Percentiles rank a stretch among this genome's conserved stretches.
These are phyloP conservation scores for Eleusine indica DNA, from an alignment of 176 grass and related monocot species.

Conservation along the genomic window DNA sequence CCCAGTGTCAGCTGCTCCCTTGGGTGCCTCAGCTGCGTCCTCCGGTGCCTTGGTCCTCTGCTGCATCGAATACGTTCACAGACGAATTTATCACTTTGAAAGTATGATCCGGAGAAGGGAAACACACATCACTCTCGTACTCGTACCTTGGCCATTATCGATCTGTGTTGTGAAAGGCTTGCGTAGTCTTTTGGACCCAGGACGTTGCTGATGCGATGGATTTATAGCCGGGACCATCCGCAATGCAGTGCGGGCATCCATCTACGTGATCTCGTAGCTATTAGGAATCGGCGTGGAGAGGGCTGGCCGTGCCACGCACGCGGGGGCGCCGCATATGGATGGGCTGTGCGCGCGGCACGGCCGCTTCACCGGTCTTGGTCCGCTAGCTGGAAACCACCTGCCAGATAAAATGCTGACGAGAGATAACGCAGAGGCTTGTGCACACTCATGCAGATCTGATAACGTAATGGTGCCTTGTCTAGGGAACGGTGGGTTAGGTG, in stretches of 20 bases:
- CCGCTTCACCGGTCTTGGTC: neutral
- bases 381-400: neutral
- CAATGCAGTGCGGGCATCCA: neutral
- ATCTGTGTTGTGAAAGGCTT: neutral
- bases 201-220: too few relatives aligned
- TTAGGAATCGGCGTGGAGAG: neutral
- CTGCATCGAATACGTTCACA: neutral
- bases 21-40: neutral
- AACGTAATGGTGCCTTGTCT: neutral
- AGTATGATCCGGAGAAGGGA: neutral
- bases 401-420: neutral
- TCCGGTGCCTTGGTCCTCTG: neutral
- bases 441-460: neutral
- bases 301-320: conserved; percentile 1
- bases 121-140: neutral
- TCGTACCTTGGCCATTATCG: conserved; percentile 3
- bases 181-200: neutral
- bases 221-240: neutral
- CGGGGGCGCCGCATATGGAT: conserved; percentile 1
- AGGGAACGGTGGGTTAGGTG: neutral
- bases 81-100: neutral
- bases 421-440: neutral
- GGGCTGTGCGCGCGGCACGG: neutral
- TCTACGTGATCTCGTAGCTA: too few relatives aligned
- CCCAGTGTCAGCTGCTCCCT: neutral